Evolutionary conservation across 1,139 yeast species (phyloP), one percentile per base, ranked within the genome.

Genomic region (Hansenula sp.): DNA sequence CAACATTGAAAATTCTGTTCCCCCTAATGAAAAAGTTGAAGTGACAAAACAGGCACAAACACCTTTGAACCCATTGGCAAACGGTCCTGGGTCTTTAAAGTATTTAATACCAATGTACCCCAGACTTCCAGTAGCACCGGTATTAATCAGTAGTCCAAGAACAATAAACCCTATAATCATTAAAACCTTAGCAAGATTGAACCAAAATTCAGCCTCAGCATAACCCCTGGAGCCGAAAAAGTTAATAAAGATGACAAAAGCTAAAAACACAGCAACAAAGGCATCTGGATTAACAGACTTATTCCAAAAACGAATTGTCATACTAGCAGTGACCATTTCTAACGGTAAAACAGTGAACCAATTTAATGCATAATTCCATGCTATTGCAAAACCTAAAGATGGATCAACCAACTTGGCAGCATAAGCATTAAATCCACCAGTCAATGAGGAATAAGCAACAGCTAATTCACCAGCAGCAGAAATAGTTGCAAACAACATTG

Each of bases 11-110:
- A 85, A 72, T 65, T 86, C 94, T 40, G 86, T 78, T 50, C 94
- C 94, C 38, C 89, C 88, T 57, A 85, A 83, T 8, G 95, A 79
- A 62, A 86, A 88, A 8, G 95, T 89, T 8, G 95, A 90, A 28
- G 84, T 77, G 42, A 87, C 86, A 57, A 89, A 85, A 21, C 82
- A 85, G n/a, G 87, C 71, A 57, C 89, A 79, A 27, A 88, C 80
- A 53, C 96, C 96, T 61, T 89, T 88, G 71, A 77, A 87, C 47
- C 71, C 78, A 76, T 62, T 71, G 47, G 71, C 78, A 68, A 73
- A 80, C 3, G 89, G 71, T 17, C 83, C 83, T 1, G 81, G 81
- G 47, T 70, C 51, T 36, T 63, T 62, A 75, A 79, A 76, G 59
- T 74, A 69, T 51, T 61, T 63, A 21, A 67, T 71, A 3, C 87